phyloP scores from a whole-genome alignment of 176 grass and related monocot genomes.

The Alopecurus myosuroides region DNA sequence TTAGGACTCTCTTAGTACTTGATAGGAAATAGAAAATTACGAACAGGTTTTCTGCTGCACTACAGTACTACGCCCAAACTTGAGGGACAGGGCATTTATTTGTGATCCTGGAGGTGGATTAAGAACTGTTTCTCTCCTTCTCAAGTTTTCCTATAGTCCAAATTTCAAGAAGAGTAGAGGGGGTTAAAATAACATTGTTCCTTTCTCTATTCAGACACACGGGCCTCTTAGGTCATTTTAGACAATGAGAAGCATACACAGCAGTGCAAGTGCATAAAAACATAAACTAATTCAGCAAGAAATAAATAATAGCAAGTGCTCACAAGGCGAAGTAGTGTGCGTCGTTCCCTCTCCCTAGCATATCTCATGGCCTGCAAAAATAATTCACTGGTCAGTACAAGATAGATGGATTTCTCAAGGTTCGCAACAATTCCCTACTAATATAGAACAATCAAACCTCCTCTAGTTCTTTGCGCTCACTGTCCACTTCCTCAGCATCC shows the following conservation, averaged over 20 bases:
- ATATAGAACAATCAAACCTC: slow-evolving; percentile 40
- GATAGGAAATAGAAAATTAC: neutral
- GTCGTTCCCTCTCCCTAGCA: slow-evolving; percentile 81
- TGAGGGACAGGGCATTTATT: neutral
- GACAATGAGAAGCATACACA: neutral
- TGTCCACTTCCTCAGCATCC: slow-evolving; percentile 39
- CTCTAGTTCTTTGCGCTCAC: slow-evolving; percentile 45
- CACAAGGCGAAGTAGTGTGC: slow-evolving; percentile 84
- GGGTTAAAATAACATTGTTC: neutral
- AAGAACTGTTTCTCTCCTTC: neutral
- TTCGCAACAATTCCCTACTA: neutral
- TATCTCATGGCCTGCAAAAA: slow-evolving; percentile 67
- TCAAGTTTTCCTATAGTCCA: neutral
- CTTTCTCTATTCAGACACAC: neutral
- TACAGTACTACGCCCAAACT: neutral
- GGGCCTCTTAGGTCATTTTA: neutral
- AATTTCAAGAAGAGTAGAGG: neutral
- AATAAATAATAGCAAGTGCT: slow-evolving; percentile 27
- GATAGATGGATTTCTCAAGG: neutral
- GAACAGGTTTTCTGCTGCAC: neutral
- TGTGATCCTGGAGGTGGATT: neutral
- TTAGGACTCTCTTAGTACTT: neutral
- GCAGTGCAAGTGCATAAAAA: neutral
- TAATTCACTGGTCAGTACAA: slow-evolving; percentile 13
- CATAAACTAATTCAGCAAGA: neutral